Base-by-base conservation (phyloP, 1,284 basidiomycete species). In the Moesziomyces sp. region DNA sequence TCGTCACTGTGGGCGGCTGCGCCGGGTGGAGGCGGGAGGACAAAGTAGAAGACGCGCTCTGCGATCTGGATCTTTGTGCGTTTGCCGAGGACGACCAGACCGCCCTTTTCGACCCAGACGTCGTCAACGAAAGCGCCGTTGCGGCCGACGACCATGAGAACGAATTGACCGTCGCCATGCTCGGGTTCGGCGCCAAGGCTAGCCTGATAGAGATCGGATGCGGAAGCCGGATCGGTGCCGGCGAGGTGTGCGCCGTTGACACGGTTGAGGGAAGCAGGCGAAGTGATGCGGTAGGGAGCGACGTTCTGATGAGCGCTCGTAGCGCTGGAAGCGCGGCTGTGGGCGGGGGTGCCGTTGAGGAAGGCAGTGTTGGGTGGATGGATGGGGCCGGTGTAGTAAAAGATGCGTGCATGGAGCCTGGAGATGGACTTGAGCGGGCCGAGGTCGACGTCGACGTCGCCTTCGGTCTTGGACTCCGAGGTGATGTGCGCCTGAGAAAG, bases 121-220 rank as follows among this genome's bases (percentile, higher is more conserved):
- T 95, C 94, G 78, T 99, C 96, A 2, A 99, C 94, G 90, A 95
- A 98, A 10, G 94, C 94, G 13, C 97, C 97, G 80, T 99, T 99
- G 61, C 96, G 88, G 13, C 97, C 97, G 38, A 93, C 88, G 42
- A 99, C 95, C 70, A 91, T 90, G 49, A 99, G 88, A 30, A 94
- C 86, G 95, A 99, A 79, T 90, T 89, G 83, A 18, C 93, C 93
- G 66, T 92, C 90, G 23, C 68, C 57, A 18, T 66, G 61, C 18
- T 64, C 62, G 19, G 35, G 58, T 49, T 67, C 66, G 1, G 64
- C 46, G 35, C 61, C 54, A 19, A 53, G 35, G 46, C 47, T 43
- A 26, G 66, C 61, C 5, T 55, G 52, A 50, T 52, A 50, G 46
- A 21, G 60, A 56, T 21, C 58, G 48, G 24, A 59, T 58, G 53